Base-by-base conservation (phyloP, 805 yeast genomes). In the Saccharomycopsis babjevae region DNA sequence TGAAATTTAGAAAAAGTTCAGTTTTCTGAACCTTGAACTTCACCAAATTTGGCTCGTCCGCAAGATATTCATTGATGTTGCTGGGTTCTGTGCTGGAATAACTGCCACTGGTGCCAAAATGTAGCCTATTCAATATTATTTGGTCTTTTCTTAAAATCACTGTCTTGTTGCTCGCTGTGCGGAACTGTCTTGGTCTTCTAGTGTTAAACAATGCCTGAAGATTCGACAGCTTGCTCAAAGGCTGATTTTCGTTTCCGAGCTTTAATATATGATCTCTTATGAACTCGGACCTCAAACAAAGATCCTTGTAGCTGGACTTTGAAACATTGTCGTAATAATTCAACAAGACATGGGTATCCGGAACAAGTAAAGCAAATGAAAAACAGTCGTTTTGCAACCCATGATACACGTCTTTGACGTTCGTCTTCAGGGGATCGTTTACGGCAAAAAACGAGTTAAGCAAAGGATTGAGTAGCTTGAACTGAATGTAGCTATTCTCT, bases 1-100 rank as follows among this genome's bases (percentile, higher is more conserved):
- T 79, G 67, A 84, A 85, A 18, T 82, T 79, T 13, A 73, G 71
- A 65, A 85, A 77, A 43, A 84, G 75, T 40, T 76, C 79, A 40
- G 80, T 76, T 5, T 74, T 69, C 1, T 74, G 36, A 7, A 88
- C 79, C 59, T 71, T 74, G 20, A 80, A 70, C 52, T 75, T 72
- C 15, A 56, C 18, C 16, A 54, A 28, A n/a, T 28, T 36, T 1
- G 42, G 4, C 6, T 38, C 43, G 15, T 28, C 40, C n/a, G 43
- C 5, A 7, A 39, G 38, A 25, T 55, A 25, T 5, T 40, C 36
- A 16, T 38, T 55, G 28, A 30, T 38, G 18, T 30, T 30, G 16
- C 39, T 38, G 5, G 58, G 46, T 15, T 38, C 50, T 13, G 46
- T 56, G 30, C 50, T 56, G 13, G 52, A 46, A 8, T 46, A 28